These are phyloP conservation scores for Stephania cephalantha DNA, from an alignment of 164 flowering plant genomes.

Conservation along the genomic window DNA sequence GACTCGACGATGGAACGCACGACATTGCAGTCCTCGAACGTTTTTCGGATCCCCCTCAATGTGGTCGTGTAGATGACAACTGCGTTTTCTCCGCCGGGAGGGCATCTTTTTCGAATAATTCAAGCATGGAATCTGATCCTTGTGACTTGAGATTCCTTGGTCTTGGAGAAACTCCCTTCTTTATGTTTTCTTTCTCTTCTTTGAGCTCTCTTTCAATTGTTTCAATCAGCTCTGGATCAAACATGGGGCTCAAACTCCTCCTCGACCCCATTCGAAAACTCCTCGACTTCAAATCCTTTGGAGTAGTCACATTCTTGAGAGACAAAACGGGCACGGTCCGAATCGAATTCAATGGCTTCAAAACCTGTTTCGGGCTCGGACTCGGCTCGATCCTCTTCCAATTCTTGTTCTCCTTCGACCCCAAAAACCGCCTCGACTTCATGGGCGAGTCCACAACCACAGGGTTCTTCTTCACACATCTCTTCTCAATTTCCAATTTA, in stretches of 20 bases:
- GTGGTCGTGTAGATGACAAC: slow-evolving; percentile 90
- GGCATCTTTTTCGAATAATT: slow-evolving; percentile 49
- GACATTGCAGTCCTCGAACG: slow-evolving; percentile 86
- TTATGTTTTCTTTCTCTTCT: slow-evolving; percentile 55
- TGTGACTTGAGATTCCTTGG: slow-evolving; percentile 18
- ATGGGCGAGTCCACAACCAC: slow-evolving; percentile 30
- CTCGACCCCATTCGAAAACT: slow-evolving; percentile 29
- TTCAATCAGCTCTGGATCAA: slow-evolving; percentile 70
- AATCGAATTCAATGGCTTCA: slow-evolving; percentile 32
- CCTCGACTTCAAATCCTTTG: slow-evolving; percentile 21
- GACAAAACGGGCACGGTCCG: slow-evolving; percentile 25
- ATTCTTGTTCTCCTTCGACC: slow-evolving; percentile 72
- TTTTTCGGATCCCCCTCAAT: slow-evolving; percentile 83
- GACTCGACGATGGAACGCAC: slow-evolving; percentile 64
- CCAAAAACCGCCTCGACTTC: slow-evolving; percentile 41
- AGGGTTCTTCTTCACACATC: too few species aligned
- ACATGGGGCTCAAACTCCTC: slow-evolving; percentile 55
- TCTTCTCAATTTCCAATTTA: too few species aligned
- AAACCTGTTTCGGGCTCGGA: slow-evolving; percentile 35
- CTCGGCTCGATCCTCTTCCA: slow-evolving; percentile 15
- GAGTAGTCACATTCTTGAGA: slow-evolving; percentile 17
- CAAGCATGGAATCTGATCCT: slow-evolving; percentile 31
- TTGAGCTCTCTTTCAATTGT: slow-evolving; percentile 53
- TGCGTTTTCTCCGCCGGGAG: slow-evolving; percentile 61
- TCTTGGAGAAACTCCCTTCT: slow-evolving; percentile 39